These are phyloP conservation scores for Platanus orientalis DNA, from an alignment of 164 flowering plant species.

Conservation along the genomic window DNA sequence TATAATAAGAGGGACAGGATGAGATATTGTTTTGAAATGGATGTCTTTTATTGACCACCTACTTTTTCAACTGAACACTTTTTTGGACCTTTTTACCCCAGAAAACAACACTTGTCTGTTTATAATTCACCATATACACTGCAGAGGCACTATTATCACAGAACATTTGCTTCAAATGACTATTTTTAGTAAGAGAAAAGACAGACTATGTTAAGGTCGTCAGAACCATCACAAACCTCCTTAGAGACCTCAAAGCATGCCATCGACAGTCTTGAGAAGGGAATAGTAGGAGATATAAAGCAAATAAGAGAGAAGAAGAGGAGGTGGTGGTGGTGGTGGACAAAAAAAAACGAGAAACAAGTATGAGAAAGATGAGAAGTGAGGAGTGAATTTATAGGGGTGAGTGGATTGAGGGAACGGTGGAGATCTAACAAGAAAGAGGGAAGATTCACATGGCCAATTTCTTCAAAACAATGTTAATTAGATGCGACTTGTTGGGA, in stretches of 20 bases:
- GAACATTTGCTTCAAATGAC: too few relatives aligned
- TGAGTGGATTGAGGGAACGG: slow-evolving; percentile 34
- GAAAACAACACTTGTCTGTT: too few relatives aligned
- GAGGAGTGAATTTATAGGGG: slow-evolving; percentile 35
- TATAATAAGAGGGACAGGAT: too few relatives aligned
- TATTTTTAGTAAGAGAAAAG: neutral
- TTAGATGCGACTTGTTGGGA: slow-evolving; percentile 19
- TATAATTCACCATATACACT: too few relatives aligned
- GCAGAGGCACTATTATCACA: too few relatives aligned
- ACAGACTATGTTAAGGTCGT: neutral
- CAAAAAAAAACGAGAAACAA: slow-evolving; percentile 4
- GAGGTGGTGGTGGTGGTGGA: slow-evolving; percentile 6
- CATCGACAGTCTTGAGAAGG: slow-evolving; percentile 31
- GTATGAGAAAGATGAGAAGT: slow-evolving; percentile 6
- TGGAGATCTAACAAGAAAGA: slow-evolving; percentile 30
- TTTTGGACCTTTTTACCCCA: too few relatives aligned
- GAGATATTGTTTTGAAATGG: too few relatives aligned
- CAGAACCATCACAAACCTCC: slow-evolving; percentile 33
- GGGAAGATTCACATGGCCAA: slow-evolving; percentile 21
- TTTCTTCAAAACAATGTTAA: slow-evolving; percentile 9
- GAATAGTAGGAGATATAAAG: neutral
- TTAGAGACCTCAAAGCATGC: slow-evolving; percentile 33
- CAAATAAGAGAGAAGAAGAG: neutral
- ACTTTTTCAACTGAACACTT: too few relatives aligned
- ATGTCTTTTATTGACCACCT: too few relatives aligned